Conservation (phyloP, 2,329 filamentous ascomycete genomes). For the Fusarium keratoplasticum region DNA sequence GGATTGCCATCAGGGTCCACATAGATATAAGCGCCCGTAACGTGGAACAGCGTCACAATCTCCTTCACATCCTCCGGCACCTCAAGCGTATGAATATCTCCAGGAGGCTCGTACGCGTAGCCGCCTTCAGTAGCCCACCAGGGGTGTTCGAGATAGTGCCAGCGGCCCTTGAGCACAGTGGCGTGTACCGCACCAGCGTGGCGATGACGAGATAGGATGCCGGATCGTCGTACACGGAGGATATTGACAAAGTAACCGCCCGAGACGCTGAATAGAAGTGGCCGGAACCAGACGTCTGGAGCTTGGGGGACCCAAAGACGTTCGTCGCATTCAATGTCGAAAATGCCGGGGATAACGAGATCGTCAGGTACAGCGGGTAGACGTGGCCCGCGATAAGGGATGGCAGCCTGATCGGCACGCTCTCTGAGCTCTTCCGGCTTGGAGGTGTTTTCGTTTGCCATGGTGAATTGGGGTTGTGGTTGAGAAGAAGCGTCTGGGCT, state of each 20-base stretch:
- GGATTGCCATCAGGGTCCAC: background rate
- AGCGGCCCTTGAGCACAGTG: conserved; percentile 46
- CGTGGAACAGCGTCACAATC: background rate
- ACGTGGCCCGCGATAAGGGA: background rate
- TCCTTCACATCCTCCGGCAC: background rate
- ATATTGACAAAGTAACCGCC: background rate
- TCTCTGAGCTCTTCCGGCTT: background rate
- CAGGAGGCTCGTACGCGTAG: conserved; percentile 50
- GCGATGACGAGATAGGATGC: conserved; percentile 49
- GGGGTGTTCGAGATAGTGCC: conserved; percentile 52
- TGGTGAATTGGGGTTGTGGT: background rate
- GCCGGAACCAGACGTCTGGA: background rate
- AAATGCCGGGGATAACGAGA: background rate
- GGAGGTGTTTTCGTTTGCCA: background rate
- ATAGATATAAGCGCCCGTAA: background rate
- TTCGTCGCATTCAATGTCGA: background rate
- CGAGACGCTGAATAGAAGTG: background rate
- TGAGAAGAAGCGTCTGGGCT: background rate
- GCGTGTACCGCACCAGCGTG: conserved; percentile 50
- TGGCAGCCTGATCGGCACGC: background rate
- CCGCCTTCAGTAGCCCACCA: conserved; percentile 52
- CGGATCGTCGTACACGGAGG: conserved; percentile 31
- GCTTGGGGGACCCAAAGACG: background rate
- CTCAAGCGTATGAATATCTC: conserved; percentile 48
- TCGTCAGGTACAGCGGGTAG: background rate